Percentiles rank a stretch among this genome's conserved stretches.
phyloP scores from a whole-genome alignment of 1,139 yeast genomes.

The Yamadazyma pseudoaaseri region DNA sequence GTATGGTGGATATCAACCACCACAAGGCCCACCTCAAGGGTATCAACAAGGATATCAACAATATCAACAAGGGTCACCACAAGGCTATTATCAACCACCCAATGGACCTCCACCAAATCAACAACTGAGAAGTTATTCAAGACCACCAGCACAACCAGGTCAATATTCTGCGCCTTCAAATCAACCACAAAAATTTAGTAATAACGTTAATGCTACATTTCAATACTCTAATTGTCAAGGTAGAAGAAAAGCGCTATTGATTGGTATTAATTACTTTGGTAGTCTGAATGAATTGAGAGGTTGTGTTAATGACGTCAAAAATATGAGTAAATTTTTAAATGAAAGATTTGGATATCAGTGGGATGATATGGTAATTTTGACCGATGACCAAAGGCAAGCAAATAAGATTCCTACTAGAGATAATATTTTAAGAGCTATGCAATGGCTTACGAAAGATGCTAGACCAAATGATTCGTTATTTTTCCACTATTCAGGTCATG shows the following conservation, averaged over 20 bases:
- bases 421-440: slow-evolving; percentile 84
- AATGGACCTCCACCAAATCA: slow-evolving; percentile 9
- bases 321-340: slow-evolving; percentile 57
- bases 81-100: slow-evolving; percentile 8
- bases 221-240: slow-evolving; percentile 81
- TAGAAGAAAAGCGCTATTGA: slow-evolving; percentile 71
- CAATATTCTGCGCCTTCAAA: slow-evolving; percentile 24
- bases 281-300: slow-evolving; percentile 71
- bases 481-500: slow-evolving; percentile 93
- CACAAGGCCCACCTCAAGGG: slow-evolving; percentile 14
- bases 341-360: slow-evolving; percentile 62
- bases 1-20: slow-evolving; percentile 12
- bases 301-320: slow-evolving; percentile 80
- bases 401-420: slow-evolving; percentile 72
- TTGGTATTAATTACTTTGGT: slow-evolving; percentile 88
- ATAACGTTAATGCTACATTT: slow-evolving; percentile 36
- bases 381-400: slow-evolving; percentile 68
- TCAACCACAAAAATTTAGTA: slow-evolving; percentile 33
- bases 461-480: slow-evolving; percentile 81
- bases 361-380: slow-evolving; percentile 82
- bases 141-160: slow-evolving; percentile 11
- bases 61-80: slow-evolving; percentile 14
- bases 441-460: slow-evolving; percentile 84
- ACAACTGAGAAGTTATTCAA: slow-evolving; percentile 14
- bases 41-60: slow-evolving; percentile 1